These are phyloP conservation scores for Massarina eburnea DNA, from an alignment of 2,329 filamentous ascomycete genomes.

Conservation along the genomic window DNA sequence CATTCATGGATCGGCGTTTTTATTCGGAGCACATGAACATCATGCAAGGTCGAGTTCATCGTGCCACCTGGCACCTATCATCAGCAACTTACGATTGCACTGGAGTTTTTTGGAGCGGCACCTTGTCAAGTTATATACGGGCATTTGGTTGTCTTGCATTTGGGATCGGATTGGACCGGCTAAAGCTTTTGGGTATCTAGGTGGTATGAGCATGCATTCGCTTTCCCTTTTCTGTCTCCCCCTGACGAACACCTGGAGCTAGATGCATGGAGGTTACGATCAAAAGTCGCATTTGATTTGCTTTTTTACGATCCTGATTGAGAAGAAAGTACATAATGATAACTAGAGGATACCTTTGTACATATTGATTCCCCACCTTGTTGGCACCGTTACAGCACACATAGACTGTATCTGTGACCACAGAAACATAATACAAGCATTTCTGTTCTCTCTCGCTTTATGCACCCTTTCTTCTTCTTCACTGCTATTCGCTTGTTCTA, in stretches of 20 bases:
- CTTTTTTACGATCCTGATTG: neutral
- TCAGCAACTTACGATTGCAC: neutral
- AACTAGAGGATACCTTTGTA: neutral
- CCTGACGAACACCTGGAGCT: neutral
- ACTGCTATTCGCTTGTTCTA: too few species aligned
- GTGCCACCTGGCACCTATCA: slow-evolving; percentile 15
- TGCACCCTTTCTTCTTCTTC: too few species aligned
- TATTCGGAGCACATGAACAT: neutral
- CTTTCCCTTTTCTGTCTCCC: too few species aligned
- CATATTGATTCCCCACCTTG: too few species aligned
- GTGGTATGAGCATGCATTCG: too few species aligned
- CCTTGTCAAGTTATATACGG: neutral
- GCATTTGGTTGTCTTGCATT: slow-evolving; percentile 2
- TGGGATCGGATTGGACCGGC: neutral
- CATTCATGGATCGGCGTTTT: slow-evolving; percentile 19
- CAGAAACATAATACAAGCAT: too few species aligned
- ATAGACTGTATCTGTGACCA: too few species aligned
- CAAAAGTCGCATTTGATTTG: slow-evolving; percentile 1
- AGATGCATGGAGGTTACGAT: neutral
- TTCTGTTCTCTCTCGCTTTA: too few species aligned
- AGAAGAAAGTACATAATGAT: slow-evolving; percentile 1
- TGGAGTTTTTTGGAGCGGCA: slow-evolving; percentile 2
- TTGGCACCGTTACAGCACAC: too few species aligned
- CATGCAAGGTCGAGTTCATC: slow-evolving; percentile 12
- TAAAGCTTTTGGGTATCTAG: too few species aligned